Evolutionary conservation across 2,329 filamentous ascomycete genomes (phyloP), one percentile per base, ranked within the genome.

Genomic region (Penicillium sp.): DNA sequence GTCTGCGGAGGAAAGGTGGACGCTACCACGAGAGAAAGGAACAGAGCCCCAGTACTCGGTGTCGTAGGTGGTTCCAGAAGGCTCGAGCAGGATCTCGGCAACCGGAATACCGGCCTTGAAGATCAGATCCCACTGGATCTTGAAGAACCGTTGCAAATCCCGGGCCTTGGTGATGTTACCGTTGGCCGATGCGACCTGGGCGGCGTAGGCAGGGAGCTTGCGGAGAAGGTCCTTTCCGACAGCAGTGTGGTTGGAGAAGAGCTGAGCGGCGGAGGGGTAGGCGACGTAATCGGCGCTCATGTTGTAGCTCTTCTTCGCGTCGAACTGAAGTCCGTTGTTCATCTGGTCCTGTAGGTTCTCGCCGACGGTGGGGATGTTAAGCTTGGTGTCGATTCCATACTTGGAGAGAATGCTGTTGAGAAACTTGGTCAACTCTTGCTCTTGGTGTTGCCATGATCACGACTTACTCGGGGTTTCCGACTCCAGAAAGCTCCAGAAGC

Each of bases 401-500:
- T 61, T 58, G 10, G 60, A 46, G 1, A 74, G 61, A 40, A 72
- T 63, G 1, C 64, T 67, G 31, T 45, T 45, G 4, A 8, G 27
- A 16, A 13, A 27, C 5, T 44, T 43, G 27, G 16, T 54, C 36
- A 47, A 18, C n/a, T 13, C 13, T 13, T 36, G 13, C 34, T 36
- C 13, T 6, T 27, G 21, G 29, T 27, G 3, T 1, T 24, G 6
- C 16, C n/a, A 38, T n/a, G 3, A n/a, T 32, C 4, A 7, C 39
- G 5, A 46, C 58, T 52, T 55, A 69, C 64, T 57, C 47, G 16
- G 65, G 68, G 54, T 68, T 70, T 59, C 86, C 85, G 32, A 88
- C 74, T 0, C 85, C 85, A 0, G 84, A 87, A 1, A 85, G 74
- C 60, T 88, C 85, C 18, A 83, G 78, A 16, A 84, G 74, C 66